Percentiles rank a stretch among this genome's conserved stretches.
Conservation (phyloP, 345 rosid species). For the Brassica napus region DNA sequence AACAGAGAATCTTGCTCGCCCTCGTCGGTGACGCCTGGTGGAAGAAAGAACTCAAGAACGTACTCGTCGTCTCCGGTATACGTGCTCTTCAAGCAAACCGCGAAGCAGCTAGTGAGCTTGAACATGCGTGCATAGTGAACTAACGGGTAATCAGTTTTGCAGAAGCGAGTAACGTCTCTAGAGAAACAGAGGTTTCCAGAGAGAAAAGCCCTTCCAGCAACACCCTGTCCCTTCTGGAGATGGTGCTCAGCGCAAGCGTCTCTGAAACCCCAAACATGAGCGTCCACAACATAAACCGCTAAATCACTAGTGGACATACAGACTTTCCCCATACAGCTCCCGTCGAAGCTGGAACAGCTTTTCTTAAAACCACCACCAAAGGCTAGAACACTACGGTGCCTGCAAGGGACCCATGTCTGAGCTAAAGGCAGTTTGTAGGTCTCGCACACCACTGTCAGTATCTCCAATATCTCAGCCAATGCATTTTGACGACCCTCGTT, state of each 20-base stretch:
- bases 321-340: conserved; percentile 81
- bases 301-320: conserved; percentile 94
- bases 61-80: conserved; percentile 85
- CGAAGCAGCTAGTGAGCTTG: conserved; percentile 68
- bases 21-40: conserved; percentile 48
- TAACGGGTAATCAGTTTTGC: conserved; percentile 86
- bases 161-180: conserved; percentile 63
- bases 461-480: conserved; percentile 85
- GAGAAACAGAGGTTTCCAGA: conserved; percentile 79
- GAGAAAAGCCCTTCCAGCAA: conserved; percentile 80
- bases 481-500: conserved; percentile 88
- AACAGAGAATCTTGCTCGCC: conserved; percentile 58
- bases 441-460: conserved; percentile 80
- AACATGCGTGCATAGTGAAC: conserved; percentile 98
- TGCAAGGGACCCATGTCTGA: conserved; percentile 98
- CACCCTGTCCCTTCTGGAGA: conserved; percentile 94
- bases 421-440: conserved; percentile 87
- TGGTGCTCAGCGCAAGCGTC: conserved; percentile 96
- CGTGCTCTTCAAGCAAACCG: conserved; percentile 75
- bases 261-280: conserved; percentile 92
- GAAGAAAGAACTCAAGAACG: conserved; percentile 84
- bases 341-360: conserved; percentile 85
- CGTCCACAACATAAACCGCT: conserved; percentile 82
- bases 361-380: conserved; percentile 87
- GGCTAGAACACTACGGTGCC: conserved; percentile 81